Conservation (phyloP, 345 rosid genomes). For the Rhizophora apiculata region DNA sequence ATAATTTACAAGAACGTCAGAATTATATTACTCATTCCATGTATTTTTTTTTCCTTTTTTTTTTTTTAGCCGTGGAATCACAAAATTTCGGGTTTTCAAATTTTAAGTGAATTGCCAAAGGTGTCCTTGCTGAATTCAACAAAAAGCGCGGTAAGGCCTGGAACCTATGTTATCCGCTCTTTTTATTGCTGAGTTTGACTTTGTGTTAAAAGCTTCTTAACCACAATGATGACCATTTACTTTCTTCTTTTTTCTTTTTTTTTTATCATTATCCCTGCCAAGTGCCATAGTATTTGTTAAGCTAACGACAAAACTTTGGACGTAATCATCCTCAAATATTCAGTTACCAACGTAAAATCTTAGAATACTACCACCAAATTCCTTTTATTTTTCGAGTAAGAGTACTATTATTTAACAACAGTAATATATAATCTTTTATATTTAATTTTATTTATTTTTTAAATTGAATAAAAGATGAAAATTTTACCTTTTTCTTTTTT, state of each 20-base stretch:
- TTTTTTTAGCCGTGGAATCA: neutral
- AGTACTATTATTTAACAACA: no score
- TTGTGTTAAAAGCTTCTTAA: conserved; percentile 4
- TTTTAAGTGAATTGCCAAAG: neutral
- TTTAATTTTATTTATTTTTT: no score
- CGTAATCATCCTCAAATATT: conserved; percentile 1
- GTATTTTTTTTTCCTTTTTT: neutral
- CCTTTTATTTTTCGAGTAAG: conserved; percentile 14
- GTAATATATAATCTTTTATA: no score
- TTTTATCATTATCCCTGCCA: conserved; percentile 7
- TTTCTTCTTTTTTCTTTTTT: conserved; percentile 4
- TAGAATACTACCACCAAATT: conserved; percentile 25
- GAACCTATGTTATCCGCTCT: neutral
- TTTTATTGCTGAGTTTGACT: conserved; percentile 27
- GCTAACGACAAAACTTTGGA: conserved; percentile 19
- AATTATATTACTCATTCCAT: neutral
- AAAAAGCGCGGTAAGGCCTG: neutral
- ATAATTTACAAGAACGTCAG: no score
- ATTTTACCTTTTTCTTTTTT: no score
- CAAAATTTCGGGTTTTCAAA: conserved; percentile 8
- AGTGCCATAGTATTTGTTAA: conserved; percentile 18
- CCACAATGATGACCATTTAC: conserved; percentile 18
- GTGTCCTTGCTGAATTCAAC: neutral
- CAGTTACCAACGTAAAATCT: conserved; percentile 1
- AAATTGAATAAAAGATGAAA: no score